phyloP scores from a whole-genome alignment of 306 rosid species.

The Heteromeles arbutifolia region DNA sequence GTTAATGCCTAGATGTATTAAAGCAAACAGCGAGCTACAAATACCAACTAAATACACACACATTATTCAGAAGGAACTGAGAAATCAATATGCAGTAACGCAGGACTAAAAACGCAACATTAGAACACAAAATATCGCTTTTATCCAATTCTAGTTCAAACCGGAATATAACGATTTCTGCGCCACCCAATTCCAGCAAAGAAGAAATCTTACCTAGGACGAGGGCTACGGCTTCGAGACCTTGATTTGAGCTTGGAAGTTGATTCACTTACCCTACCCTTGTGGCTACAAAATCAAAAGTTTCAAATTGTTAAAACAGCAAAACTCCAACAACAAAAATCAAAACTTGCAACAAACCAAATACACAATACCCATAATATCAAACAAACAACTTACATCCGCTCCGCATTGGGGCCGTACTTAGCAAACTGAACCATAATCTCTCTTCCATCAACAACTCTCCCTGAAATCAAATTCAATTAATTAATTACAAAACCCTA shows the following conservation, averaged over 20 bases:
- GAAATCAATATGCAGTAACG: background rate
- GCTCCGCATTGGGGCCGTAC: slow-evolving; percentile 76
- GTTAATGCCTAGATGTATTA: background rate
- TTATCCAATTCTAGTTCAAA: background rate
- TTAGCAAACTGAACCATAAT: slow-evolving; percentile 83
- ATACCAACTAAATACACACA: background rate
- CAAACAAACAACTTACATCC: slow-evolving; percentile 34
- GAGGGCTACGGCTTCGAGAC: slow-evolving; percentile 68
- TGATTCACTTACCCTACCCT: slow-evolving; percentile 52
- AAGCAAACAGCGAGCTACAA: background rate
- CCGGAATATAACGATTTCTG: background rate
- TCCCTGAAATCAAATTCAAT: slow-evolving; percentile 26
- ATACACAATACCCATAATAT: background rate
- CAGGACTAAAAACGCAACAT: background rate
- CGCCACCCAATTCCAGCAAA: background rate
- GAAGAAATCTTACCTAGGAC: slow-evolving; percentile 46
- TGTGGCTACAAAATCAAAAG: slow-evolving; percentile 30
- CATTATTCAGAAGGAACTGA: background rate
- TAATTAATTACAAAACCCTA: background rate
- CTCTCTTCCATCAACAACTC: slow-evolving; percentile 70
- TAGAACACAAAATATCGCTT: background rate
- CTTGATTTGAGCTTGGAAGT: slow-evolving; percentile 39
- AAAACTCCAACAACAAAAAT: background rate
- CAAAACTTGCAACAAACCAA: background rate
- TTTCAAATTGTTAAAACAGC: background rate